Evolutionary conservation across 805 yeast genomes (phyloP).

Genomic region (Lipomyces sp.): DNA sequence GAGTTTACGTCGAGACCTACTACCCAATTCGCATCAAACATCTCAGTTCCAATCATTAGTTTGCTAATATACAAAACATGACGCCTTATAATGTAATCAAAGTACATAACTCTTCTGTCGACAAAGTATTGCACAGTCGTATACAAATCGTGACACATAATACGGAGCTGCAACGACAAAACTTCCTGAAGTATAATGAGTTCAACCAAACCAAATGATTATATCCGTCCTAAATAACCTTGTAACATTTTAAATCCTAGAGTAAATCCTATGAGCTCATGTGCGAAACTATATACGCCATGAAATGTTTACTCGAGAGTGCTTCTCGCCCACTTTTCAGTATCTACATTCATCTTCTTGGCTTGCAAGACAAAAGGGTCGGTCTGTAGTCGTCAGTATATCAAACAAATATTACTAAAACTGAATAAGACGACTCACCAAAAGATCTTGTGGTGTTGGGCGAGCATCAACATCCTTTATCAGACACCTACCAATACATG

Average conservation of each 20-base stretch:
- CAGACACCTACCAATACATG: conserved; percentile 75
- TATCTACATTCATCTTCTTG: conserved; percentile 19
- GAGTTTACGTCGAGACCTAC: neutral
- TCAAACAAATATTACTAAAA: neutral
- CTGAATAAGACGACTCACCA: conserved; percentile 40
- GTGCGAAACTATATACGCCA: neutral
- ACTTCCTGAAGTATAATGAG: neutral
- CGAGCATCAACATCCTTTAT: conserved; percentile 69
- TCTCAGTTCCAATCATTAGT: neutral
- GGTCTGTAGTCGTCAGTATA: conserved; percentile 3
- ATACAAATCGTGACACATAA: neutral
- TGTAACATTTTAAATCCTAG: neutral
- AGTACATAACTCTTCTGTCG: neutral
- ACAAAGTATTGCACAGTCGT: no score
- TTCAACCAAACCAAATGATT: neutral
- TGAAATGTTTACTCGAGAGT: neutral
- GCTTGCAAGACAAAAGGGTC: conserved; percentile 32
- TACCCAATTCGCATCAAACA: neutral
- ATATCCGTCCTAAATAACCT: neutral
- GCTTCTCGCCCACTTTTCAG: conserved; percentile 28
- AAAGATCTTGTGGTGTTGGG: conserved; percentile 72
- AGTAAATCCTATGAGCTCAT: neutral
- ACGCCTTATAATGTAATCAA: neutral
- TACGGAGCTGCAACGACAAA: neutral
- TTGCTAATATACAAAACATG: neutral